Conservation (phyloP, 2,329 filamentous ascomycete genomes). For the Ambrosiella cleistominuta region DNA sequence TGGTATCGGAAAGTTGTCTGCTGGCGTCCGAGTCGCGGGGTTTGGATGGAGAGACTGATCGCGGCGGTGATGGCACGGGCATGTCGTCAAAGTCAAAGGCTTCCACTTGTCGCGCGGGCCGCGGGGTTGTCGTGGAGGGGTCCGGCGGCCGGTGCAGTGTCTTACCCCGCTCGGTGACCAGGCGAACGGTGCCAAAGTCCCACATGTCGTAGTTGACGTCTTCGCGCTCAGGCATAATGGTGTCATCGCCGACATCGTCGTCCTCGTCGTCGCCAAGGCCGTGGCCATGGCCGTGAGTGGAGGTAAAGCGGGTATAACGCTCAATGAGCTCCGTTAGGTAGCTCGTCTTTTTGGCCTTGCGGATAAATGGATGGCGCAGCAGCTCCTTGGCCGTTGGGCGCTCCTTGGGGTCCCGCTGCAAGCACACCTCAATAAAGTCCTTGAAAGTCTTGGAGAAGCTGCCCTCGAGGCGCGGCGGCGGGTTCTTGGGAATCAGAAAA, state of each 20-base stretch:
- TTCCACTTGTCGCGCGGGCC: conserved; percentile 33
- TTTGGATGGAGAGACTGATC: conserved; percentile 23
- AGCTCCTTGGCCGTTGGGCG: conserved; percentile 74
- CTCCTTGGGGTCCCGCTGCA: conserved; percentile 78
- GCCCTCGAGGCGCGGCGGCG: conserved; percentile 63
- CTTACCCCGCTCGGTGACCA: conserved; percentile 50
- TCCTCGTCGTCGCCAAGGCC: conserved; percentile 34
- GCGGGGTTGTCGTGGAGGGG: conserved; percentile 62
- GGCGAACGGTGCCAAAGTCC: conserved; percentile 93
- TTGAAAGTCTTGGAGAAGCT: conserved; percentile 72
- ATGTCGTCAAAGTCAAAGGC: conserved; percentile 34
- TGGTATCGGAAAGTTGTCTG: conserved; percentile 27
- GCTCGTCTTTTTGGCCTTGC: conserved; percentile 84
- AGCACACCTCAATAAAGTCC: conserved; percentile 66
- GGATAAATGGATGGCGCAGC: conserved; percentile 76
- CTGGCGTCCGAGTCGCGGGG: conserved; percentile 34
- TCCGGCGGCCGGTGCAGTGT: conserved; percentile 48
- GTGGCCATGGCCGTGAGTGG: conserved; percentile 50
- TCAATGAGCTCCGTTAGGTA: conserved; percentile 94
- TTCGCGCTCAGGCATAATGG: conserved; percentile 19
- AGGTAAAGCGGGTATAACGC: conserved; percentile 70
- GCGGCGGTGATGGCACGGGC: not conserved
- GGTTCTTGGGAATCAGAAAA: conserved; percentile 90
- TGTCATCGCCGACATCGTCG: conserved; percentile 30
- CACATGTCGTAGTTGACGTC: conserved; percentile 74